Evolutionary conservation across 2,329 filamentous ascomycete genomes (phyloP), one percentile per base, ranked within the genome.

Genomic region (Alternaria novae-zelandiae): DNA sequence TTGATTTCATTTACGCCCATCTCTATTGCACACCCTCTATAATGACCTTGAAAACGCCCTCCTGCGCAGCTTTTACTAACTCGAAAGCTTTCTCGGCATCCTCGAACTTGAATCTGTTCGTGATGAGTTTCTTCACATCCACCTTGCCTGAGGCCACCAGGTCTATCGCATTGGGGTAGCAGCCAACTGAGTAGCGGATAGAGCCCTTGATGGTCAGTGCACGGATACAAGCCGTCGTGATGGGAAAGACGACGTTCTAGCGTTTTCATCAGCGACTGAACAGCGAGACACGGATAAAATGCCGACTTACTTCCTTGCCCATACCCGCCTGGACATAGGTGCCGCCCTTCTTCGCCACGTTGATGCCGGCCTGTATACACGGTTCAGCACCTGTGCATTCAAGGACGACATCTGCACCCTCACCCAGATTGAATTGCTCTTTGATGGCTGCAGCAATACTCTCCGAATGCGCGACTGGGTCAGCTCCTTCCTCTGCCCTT

Each of bases 91-190:
- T 72, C 58, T 83, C 82, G 0, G 84, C 81, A 28, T 85, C 66
- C 54, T 85, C 83, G 62, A 85, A 84, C 23, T 75, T 76, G 70
- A 75, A 82, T 3, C 78, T 72, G 59, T 82, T 76, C 0, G 79
- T 83, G 36, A 83, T 79, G 21, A 82, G 63, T 5, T 70, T 68
- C 69, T 82, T 81, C 3, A 80, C 77, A 54, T 81, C 66, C 17
- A 86, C 77, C 68, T 84, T 85, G 1, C 84, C 83, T n/a, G 76
- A 81, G 0, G 82, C 79, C n/a, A 87, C 78, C 7, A 88, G 74
- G 44, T 84, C 78, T 1, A 88, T 76, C 0, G 86, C 86, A 6
- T 79, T 69, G 0, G 83, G 81, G 69, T 86, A 87, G 64, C 82
- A 84, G 1, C 85, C 85, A 0, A 81, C 76, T 5, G 79, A 81